Percentiles rank a stretch among this genome's conserved stretches.
phyloP scores from a whole-genome alignment of 108 stramenopile species.

The Stephanodiscus triporus region DNA sequence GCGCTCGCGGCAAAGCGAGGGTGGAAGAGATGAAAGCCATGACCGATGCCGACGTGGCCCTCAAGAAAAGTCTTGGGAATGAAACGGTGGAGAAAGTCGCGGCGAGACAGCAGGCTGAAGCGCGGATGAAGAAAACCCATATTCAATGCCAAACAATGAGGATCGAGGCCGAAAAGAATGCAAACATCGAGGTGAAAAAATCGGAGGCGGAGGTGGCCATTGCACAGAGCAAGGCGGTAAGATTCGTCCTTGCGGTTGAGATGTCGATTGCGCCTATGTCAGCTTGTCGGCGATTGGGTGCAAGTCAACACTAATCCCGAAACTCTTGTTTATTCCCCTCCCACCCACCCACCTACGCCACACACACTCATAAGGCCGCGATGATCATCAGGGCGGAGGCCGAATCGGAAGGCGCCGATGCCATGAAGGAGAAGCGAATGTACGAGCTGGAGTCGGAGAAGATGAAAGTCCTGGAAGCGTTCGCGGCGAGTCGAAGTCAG shows the following conservation, averaged over 20 bases:
- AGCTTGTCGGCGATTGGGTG: not conserved
- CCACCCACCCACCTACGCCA: not conserved
- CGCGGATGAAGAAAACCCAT: conserved; percentile 50
- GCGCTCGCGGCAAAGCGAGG: conserved; percentile 46
- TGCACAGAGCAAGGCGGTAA: conserved; percentile 48
- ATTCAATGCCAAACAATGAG: conserved; percentile 50
- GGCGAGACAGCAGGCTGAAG: conserved; percentile 63
- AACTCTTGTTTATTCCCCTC: not conserved
- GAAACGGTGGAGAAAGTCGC: conserved; percentile 56
- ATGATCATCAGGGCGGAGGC: conserved; percentile 60
- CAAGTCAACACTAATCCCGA: not conserved
- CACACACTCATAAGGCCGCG: conserved; percentile 24
- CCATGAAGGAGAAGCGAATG: conserved; percentile 54
- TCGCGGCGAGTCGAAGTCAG: conserved; percentile 46
- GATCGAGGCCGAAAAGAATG: conserved; percentile 45
- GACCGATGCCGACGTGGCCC: conserved; percentile 44
- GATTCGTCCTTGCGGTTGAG: not conserved
- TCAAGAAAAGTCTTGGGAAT: conserved; percentile 51
- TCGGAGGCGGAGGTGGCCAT: conserved; percentile 53
- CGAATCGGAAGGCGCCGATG: conserved; percentile 50
- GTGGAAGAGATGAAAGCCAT: conserved; percentile 57
- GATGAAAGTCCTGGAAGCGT: conserved; percentile 52
- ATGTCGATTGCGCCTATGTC: not conserved
- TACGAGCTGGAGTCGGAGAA: conserved; percentile 66
- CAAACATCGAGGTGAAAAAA: conserved; percentile 33